Evolutionary conservation across 345 rosid species (phyloP).

Genomic region (Syzygium grande): DNA sequence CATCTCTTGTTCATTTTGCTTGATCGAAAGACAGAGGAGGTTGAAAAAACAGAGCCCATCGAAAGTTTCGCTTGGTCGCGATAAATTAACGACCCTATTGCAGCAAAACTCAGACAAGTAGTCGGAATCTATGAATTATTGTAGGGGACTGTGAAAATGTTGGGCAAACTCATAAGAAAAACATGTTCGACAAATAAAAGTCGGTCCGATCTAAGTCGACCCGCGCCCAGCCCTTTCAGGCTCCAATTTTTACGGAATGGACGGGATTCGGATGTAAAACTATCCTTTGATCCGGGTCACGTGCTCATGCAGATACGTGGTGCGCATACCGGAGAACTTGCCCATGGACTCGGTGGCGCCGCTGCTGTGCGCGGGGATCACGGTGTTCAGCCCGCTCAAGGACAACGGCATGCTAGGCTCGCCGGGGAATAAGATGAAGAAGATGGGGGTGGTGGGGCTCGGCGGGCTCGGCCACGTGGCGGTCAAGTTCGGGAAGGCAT

Average conservation of each 20-base stretch:
- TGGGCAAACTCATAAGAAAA: not conserved
- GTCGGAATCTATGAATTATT: not conserved
- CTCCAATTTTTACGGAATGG: not conserved
- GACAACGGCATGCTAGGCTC: conserved; percentile 25
- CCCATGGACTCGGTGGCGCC: conserved; percentile 62
- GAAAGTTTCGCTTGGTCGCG: too few relatives aligned
- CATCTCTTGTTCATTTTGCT: not conserved
- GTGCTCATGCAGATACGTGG: conserved; percentile 27
- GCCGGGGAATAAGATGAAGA: conserved; percentile 30
- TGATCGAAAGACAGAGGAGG: not conserved
- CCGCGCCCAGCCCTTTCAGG: not conserved
- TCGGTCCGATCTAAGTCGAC: not conserved
- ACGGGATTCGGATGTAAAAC: not conserved
- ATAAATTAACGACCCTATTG: too few relatives aligned
- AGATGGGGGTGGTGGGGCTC: conserved; percentile 38
- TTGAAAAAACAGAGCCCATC: too few relatives aligned
- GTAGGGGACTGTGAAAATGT: not conserved
- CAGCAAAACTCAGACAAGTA: not conserved
- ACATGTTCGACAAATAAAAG: not conserved
- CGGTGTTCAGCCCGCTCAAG: conserved; percentile 45
- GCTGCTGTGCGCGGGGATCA: conserved; percentile 47
- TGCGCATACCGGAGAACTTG: conserved; percentile 40
- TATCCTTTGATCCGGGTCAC: not conserved
- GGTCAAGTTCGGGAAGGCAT: conserved; percentile 49
- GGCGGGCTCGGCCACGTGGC: conserved; percentile 58